Base-by-base conservation (phyloP, 1,284 basidiomycete species). In the Pascua sp. region DNA sequence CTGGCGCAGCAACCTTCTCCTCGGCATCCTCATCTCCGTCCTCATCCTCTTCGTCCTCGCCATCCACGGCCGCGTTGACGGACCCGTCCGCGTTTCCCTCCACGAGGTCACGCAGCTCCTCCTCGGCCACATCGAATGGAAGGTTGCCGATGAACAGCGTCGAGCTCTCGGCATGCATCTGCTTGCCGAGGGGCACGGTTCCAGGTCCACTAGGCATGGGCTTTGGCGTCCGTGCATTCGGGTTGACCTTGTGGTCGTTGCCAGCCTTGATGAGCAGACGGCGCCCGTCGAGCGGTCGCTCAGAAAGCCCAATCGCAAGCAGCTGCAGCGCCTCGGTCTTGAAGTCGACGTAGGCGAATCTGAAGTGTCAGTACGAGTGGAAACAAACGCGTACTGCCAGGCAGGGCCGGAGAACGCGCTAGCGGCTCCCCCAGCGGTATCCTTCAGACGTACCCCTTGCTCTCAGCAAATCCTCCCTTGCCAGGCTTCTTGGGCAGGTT, bases 321-420 rank as follows among this genome's bases (percentile, higher is more conserved):
- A 76, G 73, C 68, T 94, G 89, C 16, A 84, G 85, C 38, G 90
- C 89, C 1, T 83, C 79, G 1, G 86, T 86, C 2, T 86, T 84
- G 73, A 98, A 93, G 78, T 98, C 95, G 59, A 97, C 86, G 78
- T 98, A 98, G 32, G 94, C 95, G 74, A 93, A 98, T 41, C 94
- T 97, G 67, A 11, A 16, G 46, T 44, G 12, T 42, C 41, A 42
- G n/a, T 24, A 13, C n/a, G 41, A 16, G 13, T 13, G 5, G 8
- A 41, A 36, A 10, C 49, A 4, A 18, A 11, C 1, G 4, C 41
- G 11, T 4, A 4, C 2, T 38, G 39, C 40, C 39, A 15, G 24
- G 24, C 7, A 32, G 24, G 3, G 24, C 24, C 24, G 7, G 24
- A 4, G 7, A 32, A 3, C 24, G 24, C 13, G 24, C 24, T 3